Conservation (phyloP, 1,284 basidiomycete genomes). For the Pholiota adiposa region DNA sequence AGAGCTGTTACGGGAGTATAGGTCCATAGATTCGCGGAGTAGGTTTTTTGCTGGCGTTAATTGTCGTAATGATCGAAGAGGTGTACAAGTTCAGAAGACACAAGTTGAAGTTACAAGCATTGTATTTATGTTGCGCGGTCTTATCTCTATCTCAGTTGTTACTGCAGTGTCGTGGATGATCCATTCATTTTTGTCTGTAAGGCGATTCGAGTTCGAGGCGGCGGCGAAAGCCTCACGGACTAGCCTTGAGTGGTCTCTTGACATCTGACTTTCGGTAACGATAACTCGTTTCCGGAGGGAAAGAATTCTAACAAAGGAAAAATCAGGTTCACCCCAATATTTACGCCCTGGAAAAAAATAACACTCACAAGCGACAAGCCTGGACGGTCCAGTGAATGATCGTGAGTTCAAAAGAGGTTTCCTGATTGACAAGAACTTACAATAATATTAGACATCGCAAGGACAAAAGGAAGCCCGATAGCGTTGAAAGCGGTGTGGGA, state of each 20-base stretch:
- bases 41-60: too few species aligned
- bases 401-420: not conserved
- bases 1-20: too few species aligned
- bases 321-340: not conserved
- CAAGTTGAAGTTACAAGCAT: not conserved
- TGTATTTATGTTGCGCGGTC: not conserved
- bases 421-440: not conserved
- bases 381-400: not conserved
- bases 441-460: not conserved
- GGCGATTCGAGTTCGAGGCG: not conserved
- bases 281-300: not conserved
- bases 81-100: not conserved
- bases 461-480: not conserved
- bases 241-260: slow-evolving; percentile 1
- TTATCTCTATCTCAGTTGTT: not conserved
- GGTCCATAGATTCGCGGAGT: too few species aligned
- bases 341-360: not conserved
- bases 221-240: not conserved
- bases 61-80: not conserved
- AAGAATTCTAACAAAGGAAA: not conserved
- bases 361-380: slow-evolving; percentile 1
- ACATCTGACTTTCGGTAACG: not conserved
- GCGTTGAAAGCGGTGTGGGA: not conserved
- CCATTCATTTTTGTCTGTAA: not conserved
- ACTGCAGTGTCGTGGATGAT: not conserved